phyloP scores from a whole-genome alignment of 192 early-diverging fungal species.

The Coemansia sp. region DNA sequence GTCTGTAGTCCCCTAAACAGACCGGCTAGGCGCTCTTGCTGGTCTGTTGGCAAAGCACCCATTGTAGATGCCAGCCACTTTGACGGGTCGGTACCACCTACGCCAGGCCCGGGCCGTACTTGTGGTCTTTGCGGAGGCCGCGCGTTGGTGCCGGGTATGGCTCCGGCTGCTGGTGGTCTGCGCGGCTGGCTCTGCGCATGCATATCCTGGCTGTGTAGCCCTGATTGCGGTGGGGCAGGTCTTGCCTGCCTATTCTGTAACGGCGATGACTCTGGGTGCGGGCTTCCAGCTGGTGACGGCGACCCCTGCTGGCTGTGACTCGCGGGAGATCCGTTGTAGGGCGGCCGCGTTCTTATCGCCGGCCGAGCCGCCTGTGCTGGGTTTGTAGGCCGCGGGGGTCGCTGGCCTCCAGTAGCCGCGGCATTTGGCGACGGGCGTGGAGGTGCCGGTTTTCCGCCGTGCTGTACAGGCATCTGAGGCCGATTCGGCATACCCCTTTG shows the following conservation, averaged over 20 bases:
- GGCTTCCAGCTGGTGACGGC: conserved; percentile 22
- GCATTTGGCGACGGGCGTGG: neutral
- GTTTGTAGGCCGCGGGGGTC: conserved; percentile 11
- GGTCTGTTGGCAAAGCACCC: conserved; percentile 41
- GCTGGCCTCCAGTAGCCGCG: neutral
- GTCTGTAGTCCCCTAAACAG: conserved; percentile 49
- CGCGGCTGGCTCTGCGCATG: conserved; percentile 6
- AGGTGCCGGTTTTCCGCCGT: neutral
- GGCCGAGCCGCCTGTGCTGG: conserved; percentile 8
- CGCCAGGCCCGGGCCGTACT: conserved; percentile 13
- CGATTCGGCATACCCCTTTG: conserved; percentile 1
- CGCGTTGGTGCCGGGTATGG: neutral
- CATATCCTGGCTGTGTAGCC: conserved; percentile 15
- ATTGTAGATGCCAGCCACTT: conserved; percentile 44
- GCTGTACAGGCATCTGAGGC: neutral
- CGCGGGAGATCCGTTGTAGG: neutral
- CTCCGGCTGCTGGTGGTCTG: neutral
- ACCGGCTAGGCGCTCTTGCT: conserved; percentile 43
- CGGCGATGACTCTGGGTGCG: conserved; percentile 6
- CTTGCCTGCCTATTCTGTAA: conserved; percentile 2
- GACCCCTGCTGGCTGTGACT: conserved; percentile 14
- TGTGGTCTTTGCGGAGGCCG: conserved; percentile 24
- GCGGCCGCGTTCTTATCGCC: conserved; percentile 2
- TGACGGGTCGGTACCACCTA: conserved; percentile 27
- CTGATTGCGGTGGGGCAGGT: conserved; percentile 3